phyloP scores from a whole-genome alignment of 2,329 filamentous ascomycete genomes.

The Sporothrix globosa region DNA sequence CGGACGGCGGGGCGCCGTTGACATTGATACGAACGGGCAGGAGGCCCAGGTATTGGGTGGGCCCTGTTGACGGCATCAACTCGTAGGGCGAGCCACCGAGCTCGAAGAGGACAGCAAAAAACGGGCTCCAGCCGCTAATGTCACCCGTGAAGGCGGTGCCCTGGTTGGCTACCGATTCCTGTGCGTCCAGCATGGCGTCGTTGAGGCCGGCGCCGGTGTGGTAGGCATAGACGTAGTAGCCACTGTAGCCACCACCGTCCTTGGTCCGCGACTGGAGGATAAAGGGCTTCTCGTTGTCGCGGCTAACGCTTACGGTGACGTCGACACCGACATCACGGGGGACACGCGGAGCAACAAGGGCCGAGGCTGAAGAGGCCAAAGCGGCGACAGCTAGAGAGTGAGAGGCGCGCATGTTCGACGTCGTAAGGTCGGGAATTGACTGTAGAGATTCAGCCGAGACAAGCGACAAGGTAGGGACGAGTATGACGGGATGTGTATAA shows the following conservation, averaged over 20 bases:
- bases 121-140: neutral
- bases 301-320: neutral
- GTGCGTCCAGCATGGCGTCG: conserved; percentile 30
- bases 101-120: conserved; percentile 23
- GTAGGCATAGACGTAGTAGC: conserved; percentile 31
- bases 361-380: neutral
- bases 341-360: neutral
- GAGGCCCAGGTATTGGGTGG: conserved; percentile 1
- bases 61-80: conserved; percentile 1
- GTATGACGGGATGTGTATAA: neutral
- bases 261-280: conserved; percentile 22
- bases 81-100: conserved; percentile 19
- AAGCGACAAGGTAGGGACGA: neutral
- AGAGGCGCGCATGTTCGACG: neutral
- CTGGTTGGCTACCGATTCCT: neutral
- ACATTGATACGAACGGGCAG: conserved; percentile 26
- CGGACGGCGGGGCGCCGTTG: neutral
- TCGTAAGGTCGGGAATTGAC: neutral
- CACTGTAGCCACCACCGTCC: neutral
- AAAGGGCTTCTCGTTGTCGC: neutral
- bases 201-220: conserved; percentile 31
- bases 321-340: neutral
- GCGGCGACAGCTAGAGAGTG: neutral
- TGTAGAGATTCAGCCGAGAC: neutral
- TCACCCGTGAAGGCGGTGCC: neutral